Percentiles rank a stretch among this genome's conserved stretches.
Conservation (phyloP, 2,329 filamentous ascomycete species). For the Nemania sp. region DNA sequence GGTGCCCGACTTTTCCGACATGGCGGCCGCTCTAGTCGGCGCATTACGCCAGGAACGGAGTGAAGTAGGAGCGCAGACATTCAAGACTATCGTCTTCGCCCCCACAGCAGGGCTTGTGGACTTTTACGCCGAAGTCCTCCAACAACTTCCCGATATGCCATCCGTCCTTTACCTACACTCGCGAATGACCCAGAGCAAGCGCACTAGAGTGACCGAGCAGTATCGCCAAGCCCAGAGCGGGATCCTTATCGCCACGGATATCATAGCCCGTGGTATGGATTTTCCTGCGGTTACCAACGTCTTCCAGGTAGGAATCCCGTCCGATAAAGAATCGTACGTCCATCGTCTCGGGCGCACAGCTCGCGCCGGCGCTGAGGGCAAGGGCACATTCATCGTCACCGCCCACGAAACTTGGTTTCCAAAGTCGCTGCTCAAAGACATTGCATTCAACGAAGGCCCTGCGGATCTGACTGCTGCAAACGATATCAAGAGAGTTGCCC, state of each 20-base stretch:
- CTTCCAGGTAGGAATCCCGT: conserved; percentile 65
- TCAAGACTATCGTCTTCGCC: conserved; percentile 87
- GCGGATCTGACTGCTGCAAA: conserved; percentile 50
- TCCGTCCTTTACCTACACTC: conserved; percentile 54
- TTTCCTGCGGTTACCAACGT: conserved; percentile 72
- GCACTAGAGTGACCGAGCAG: conserved; percentile 64
- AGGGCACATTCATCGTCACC: conserved; percentile 64
- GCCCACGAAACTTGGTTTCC: conserved; percentile 57
- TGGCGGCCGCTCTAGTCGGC: conserved; percentile 63
- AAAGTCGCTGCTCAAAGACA: conserved; percentile 55
- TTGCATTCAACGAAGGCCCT: conserved; percentile 54
- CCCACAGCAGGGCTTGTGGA: conserved; percentile 61
- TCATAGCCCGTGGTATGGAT: conserved; percentile 74
- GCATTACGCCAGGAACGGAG: conserved; percentile 54
- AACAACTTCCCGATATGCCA: conserved; percentile 46
- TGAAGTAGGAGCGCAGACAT: conserved; percentile 50
- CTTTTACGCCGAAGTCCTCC: conserved; percentile 54
- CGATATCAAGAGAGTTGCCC: conserved; percentile 47
- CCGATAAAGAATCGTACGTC: conserved; percentile 66
- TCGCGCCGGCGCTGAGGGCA: conserved; percentile 66
- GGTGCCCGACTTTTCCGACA: conserved; percentile 71
- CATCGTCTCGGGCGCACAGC: conserved; percentile 70
- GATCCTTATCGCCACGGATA: conserved; percentile 71
- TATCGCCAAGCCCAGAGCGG: conserved; percentile 57
- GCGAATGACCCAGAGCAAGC: conserved; percentile 55